Conservation (phyloP, 148 eudicot species). For the Pouteria glomerata region DNA sequence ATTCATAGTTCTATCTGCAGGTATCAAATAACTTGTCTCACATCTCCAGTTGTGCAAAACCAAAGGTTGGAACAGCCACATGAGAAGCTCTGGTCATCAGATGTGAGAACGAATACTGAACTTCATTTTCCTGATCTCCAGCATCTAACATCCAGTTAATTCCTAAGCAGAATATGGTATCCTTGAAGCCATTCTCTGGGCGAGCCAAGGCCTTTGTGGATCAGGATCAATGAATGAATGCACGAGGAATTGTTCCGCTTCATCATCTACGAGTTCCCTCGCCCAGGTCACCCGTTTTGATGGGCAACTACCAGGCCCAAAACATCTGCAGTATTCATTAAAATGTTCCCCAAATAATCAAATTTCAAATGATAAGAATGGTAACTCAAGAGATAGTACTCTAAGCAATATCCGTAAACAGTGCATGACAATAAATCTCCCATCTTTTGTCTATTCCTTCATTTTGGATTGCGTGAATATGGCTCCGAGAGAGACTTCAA, state of each 20-base stretch:
- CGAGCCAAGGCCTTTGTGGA: conserved; percentile 72
- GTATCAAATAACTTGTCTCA: background rate
- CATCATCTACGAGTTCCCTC: conserved; percentile 73
- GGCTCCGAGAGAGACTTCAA: no score
- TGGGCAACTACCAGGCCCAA: conserved; percentile 65
- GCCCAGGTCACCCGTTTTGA: conserved; percentile 69
- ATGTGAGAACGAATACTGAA: background rate
- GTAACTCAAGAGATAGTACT: background rate
- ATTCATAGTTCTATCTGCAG: background rate
- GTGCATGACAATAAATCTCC: no score
- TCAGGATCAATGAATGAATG: conserved; percentile 76
- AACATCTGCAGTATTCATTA: conserved; percentile 40
- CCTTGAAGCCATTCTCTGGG: conserved; percentile 67
- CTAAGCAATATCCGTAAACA: background rate
- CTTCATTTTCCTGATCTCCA: background rate
- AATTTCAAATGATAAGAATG: background rate
- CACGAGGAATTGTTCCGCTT: conserved; percentile 68
- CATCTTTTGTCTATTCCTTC: no score
- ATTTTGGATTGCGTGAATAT: no score
- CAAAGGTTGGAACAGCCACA: background rate
- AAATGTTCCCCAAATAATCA: background rate
- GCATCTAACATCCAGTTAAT: background rate
- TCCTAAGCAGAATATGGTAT: conserved; percentile 78
- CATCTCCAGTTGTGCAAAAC: background rate
- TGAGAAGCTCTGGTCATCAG: conserved; percentile 1